Evolutionary conservation across 192 early-diverging fungal genomes (phyloP).

Genomic region (Geranomyces michiganensis): DNA sequence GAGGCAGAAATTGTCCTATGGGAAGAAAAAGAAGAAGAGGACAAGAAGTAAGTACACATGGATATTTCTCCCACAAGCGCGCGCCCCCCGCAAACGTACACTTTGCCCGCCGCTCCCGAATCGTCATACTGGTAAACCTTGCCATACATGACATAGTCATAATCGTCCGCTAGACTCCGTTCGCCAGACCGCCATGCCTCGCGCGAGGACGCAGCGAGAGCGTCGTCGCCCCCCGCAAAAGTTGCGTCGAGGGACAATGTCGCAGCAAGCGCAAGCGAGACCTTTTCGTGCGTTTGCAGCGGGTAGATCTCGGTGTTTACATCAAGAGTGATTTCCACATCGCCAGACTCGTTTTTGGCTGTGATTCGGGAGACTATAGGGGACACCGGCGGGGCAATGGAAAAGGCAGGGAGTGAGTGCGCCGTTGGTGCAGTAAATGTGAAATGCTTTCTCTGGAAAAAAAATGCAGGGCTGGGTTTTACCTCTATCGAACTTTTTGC

Average conservation of each 20-base stretch:
- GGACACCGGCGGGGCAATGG: too few relatives aligned
- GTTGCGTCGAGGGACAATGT: constrained; percentile 70
- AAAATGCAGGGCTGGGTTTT: too few relatives aligned
- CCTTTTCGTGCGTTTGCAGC: constrained; percentile 80
- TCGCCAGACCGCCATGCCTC: constrained; percentile 70
- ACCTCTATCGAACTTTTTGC: constrained; percentile 95
- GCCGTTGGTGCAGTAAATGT: too few relatives aligned
- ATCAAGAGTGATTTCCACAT: constrained; percentile 90
- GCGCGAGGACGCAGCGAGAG: constrained; percentile 44
- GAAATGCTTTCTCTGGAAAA: too few relatives aligned
- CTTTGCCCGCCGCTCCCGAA: constrained; percentile 61
- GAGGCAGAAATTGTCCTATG: constrained; percentile 83
- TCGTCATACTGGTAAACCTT: constrained; percentile 97
- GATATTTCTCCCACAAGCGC: not conserved
- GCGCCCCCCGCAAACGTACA: constrained; percentile 67
- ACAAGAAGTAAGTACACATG: not conserved
- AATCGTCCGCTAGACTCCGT: constrained; percentile 83
- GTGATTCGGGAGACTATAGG: constrained; percentile 94
- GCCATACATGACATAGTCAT: constrained; percentile 99
- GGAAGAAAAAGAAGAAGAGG: constrained; percentile 4
- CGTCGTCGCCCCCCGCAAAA: constrained; percentile 44
- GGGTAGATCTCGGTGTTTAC: constrained; percentile 96
- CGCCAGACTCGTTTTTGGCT: constrained; percentile 81
- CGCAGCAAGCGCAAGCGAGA: constrained; percentile 78
- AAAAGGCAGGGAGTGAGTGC: not conserved